These are phyloP conservation scores for Hypoxylon sp. DNA, from an alignment of 2,329 filamentous ascomycete species.

Conservation along the genomic window DNA sequence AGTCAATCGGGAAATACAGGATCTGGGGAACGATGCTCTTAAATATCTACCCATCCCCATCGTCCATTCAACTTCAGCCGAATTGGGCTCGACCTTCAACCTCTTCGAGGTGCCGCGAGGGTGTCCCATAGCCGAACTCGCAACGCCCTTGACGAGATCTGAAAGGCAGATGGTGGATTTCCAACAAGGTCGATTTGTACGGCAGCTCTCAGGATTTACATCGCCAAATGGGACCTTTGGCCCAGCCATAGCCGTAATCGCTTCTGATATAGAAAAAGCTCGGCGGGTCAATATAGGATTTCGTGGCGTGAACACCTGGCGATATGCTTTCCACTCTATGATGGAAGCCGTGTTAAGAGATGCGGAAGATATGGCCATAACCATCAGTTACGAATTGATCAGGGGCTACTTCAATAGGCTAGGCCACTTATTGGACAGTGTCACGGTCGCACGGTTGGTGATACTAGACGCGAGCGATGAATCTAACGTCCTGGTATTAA, in stretches of 20 bases:
- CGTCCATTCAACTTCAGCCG: constrained; percentile 46
- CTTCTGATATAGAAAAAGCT: constrained; percentile 12
- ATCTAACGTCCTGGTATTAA: constrained; percentile 57
- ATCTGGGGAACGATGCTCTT: constrained; percentile 36
- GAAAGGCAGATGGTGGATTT: constrained; percentile 53
- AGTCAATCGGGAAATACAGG: constrained; percentile 14
- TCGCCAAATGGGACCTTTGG: constrained; percentile 61
- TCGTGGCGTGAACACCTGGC: constrained; percentile 57
- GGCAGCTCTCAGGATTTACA: constrained; percentile 52
- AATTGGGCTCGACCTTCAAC: constrained; percentile 51
- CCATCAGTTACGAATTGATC: constrained; percentile 64
- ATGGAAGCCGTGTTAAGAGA: constrained; percentile 65
- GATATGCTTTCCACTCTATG: constrained; percentile 62
- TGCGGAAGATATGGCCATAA: constrained; percentile 66
- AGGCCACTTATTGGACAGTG: constrained; percentile 58
- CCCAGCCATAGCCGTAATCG: constrained; percentile 50
- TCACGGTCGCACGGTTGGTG: constrained; percentile 61
- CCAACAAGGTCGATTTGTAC: constrained; percentile 57
- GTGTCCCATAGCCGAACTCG: constrained; percentile 49
- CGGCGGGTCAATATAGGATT: constrained; percentile 15
- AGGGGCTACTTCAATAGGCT: constrained; percentile 61
- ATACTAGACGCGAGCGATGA: constrained; percentile 62
- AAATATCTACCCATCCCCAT: constrained; percentile 52
- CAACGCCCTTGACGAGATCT: constrained; percentile 43
- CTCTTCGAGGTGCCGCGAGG: constrained; percentile 52